Base-by-base conservation (phyloP, 345 rosid species). In the Gossypium longicalyx region DNA sequence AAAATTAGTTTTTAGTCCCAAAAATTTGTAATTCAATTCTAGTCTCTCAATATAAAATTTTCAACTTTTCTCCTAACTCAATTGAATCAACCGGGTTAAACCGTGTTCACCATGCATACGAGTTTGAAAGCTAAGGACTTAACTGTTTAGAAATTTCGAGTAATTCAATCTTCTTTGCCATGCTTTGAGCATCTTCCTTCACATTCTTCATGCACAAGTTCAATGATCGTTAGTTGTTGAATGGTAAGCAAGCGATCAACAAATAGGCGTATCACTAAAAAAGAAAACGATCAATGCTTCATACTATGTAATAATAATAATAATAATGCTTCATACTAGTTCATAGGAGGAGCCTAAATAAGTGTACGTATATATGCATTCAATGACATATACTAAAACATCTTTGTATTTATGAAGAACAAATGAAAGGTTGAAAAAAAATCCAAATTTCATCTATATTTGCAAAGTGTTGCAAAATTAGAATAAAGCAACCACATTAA, bases 71-170 rank as follows among this genome's bases (percentile, higher is more conserved):
- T 4, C 41, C 41, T 5, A 34, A 34, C 41, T 34, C 41, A 34
- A 34, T 34, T 34, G 41, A 7, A 34, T 4, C 41, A 34, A 34
- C 7, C 41, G 41, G 4, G 41, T 34, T 34, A 34, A 34, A 34
- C 41, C 41, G 41, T 34, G 7, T 4, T 34, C 41, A 34, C 5
- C 41, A 34, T 34, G 41, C 41, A 34, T 34, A 5, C 41, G 7
- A 34, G 7, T 1, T 34, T 34, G 41, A 34, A 34, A 48, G 58
- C 10, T 44, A 15, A 25, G 69, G 59, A 17, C 75, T 47, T 15
- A 67, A 93, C 97, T 91, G 70, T 82, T 83, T 88, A 27, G 88
- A 84, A 57, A 78, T 83, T 81, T 93, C 89, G 20, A 93, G 84
- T 43, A 71, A 77, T 79, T 89, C 94, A 1, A 91, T 81, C 86